Percentiles rank a stretch among this genome's conserved stretches.
Evolutionary conservation across 768 basidiomycete genomes (phyloP).

Genomic region (Phylloporus sp.): DNA sequence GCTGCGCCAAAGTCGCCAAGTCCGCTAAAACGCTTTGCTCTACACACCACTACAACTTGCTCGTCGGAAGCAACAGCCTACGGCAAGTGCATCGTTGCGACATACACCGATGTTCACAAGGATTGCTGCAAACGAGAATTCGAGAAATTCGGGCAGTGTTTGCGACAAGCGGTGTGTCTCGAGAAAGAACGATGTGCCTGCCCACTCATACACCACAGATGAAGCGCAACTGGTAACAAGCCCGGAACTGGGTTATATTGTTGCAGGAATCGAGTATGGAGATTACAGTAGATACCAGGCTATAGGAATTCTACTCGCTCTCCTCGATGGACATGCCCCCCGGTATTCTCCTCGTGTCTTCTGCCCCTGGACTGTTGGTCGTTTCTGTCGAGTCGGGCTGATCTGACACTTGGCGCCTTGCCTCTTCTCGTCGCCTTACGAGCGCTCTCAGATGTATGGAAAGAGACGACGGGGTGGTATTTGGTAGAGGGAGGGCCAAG

Average conservation of each 20-base stretch:
- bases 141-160: slow-evolving; percentile 73
- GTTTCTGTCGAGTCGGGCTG: slow-evolving; percentile 19
- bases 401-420: slow-evolving; percentile 33
- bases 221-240: slow-evolving; percentile 51
- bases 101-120: slow-evolving; percentile 80
- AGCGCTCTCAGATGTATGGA: slow-evolving; percentile 48
- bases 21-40: slow-evolving; percentile 63
- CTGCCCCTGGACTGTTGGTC: slow-evolving; percentile 33
- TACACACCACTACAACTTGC: slow-evolving; percentile 70
- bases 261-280: slow-evolving; percentile 9
- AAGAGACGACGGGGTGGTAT: slow-evolving; percentile 53
- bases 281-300: slow-evolving; percentile 15
- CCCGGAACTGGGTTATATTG: slow-evolving; percentile 1
- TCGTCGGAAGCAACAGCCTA: slow-evolving; percentile 71
- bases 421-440: slow-evolving; percentile 45
- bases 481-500: slow-evolving; percentile 53
- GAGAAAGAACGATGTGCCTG: neutral
- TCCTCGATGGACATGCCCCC: slow-evolving; percentile 28
- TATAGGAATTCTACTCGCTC: slow-evolving; percentile 16
- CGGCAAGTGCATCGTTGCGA: slow-evolving; percentile 81
- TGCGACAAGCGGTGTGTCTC: slow-evolving; percentile 69
- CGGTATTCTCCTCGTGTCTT: slow-evolving; percentile 35
- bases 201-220: slow-evolving; percentile 35
- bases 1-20: slow-evolving; percentile 30
- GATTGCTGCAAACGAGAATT: slow-evolving; percentile 87